Conservation (phyloP, 495 filamentous ascomycete species). For the Corynascus novoguineensis region DNA sequence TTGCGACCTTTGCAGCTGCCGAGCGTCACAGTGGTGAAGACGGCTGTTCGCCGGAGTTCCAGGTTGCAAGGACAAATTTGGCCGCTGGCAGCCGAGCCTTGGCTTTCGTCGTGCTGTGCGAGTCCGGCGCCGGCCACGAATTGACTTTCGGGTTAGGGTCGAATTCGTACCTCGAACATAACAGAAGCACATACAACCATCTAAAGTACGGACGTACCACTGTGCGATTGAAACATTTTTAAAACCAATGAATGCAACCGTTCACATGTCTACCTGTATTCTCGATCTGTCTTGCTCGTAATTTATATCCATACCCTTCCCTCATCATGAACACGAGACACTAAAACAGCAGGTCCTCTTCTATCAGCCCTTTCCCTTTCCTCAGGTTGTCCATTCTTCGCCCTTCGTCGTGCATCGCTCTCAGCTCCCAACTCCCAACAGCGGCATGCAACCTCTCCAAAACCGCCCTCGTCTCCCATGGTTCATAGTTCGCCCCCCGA, state of each 20-base stretch:
- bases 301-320: constrained; percentile 1
- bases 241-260: too few relatives aligned
- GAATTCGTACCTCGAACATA: too few relatives aligned
- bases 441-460: constrained; percentile 17
- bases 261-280: too few relatives aligned
- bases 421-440: constrained; percentile 28
- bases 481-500: constrained; percentile 25
- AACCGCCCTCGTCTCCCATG: constrained; percentile 23
- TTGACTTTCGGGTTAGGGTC: neutral
- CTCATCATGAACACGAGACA: neutral
- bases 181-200: too few relatives aligned
- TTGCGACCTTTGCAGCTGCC: neutral
- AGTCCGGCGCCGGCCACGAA: neutral
- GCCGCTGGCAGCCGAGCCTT: constrained; percentile 22
- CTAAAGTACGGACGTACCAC: too few relatives aligned
- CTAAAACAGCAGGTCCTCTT: constrained; percentile 8
- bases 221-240: too few relatives aligned
- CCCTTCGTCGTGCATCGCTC: neutral
- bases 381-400: neutral
- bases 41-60: too few relatives aligned
- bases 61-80: constrained; percentile 24
- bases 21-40: neutral
- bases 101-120: neutral
- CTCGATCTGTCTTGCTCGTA: neutral
- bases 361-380: neutral